These are phyloP conservation scores for Geotrichum phurueaensis DNA, from an alignment of 1,139 yeast genomes.

Conservation along the genomic window DNA sequence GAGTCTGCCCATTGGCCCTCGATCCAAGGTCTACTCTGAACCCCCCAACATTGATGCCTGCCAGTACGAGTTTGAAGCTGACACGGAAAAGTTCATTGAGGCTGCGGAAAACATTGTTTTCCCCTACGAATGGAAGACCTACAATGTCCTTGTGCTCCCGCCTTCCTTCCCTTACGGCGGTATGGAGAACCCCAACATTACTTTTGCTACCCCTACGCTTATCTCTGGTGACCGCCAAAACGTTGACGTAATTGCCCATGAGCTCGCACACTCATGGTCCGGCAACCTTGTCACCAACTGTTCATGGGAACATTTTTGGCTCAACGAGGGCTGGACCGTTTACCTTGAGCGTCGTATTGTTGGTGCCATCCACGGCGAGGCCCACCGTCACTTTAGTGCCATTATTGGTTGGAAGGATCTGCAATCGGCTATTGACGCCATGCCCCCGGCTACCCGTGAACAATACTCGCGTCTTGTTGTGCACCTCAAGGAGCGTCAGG, in stretches of 20 bases:
- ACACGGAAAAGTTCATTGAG: conserved; percentile 68
- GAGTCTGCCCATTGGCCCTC: conserved; percentile 71
- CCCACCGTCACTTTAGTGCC: conserved; percentile 71
- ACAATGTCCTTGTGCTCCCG: conserved; percentile 76
- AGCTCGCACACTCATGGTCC: conserved; percentile 87
- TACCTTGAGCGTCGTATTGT: conserved; percentile 80
- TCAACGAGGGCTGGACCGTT: conserved; percentile 96
- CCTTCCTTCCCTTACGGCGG: conserved; percentile 90
- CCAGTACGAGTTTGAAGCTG: conserved; percentile 73
- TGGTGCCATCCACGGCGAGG: conserved; percentile 71
- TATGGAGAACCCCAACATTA: conserved; percentile 90
- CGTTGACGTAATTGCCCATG: conserved; percentile 86
- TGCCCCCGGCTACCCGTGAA: conserved; percentile 42
- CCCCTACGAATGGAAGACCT: conserved; percentile 79
- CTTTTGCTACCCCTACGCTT: conserved; percentile 86
- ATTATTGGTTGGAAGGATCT: conserved; percentile 86
- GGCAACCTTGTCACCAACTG: conserved; percentile 86
- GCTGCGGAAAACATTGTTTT: conserved; percentile 79
- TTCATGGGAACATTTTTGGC: conserved; percentile 92
- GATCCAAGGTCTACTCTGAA: conserved; percentile 77
- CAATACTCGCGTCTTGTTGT: conserved; percentile 65
- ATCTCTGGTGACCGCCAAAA: conserved; percentile 82
- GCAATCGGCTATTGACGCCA: conserved; percentile 54
- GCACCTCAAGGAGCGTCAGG: conserved; percentile 56
- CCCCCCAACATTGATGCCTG: conserved; percentile 63